A percentile compares a stretch with the other conserved stretches of the same genome.
Evolutionary conservation across 2,329 filamentous ascomycete genomes (phyloP).

Genomic region (Thyridium curvatum): DNA sequence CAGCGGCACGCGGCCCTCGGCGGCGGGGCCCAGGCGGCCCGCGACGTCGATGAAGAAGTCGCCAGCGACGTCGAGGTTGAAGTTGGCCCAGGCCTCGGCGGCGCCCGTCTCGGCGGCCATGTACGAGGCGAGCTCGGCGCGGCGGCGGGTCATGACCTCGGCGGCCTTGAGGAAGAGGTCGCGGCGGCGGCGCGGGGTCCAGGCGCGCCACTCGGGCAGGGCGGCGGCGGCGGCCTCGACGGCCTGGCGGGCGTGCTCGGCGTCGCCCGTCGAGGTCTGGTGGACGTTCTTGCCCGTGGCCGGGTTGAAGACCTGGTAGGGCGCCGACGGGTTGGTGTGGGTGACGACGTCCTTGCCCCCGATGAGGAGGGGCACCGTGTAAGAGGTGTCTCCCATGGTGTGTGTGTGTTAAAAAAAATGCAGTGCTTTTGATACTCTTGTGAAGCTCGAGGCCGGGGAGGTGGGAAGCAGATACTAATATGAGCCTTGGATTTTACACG

Average conservation of each 20-base stretch:
- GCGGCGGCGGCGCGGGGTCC: slow-evolving; percentile 53
- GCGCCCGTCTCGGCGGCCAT: slow-evolving; percentile 46
- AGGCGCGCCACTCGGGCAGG: slow-evolving; percentile 62
- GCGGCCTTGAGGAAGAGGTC: slow-evolving; percentile 66
- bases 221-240: slow-evolving; percentile 52
- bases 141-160: slow-evolving; percentile 53
- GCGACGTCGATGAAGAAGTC: slow-evolving; percentile 36
- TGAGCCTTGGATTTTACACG: no score
- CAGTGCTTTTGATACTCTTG: no score
- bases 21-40: slow-evolving; percentile 23
- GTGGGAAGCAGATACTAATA: no score
- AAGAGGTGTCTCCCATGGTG: slow-evolving; percentile 4
- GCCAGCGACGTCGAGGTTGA: slow-evolving; percentile 29
- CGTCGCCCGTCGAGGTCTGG: slow-evolving; percentile 14
- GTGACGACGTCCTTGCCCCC: slow-evolving; percentile 18
- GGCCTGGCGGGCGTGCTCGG: slow-evolving; percentile 20
- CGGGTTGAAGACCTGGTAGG: slow-evolving; percentile 20
- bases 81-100: slow-evolving; percentile 28
- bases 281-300: slow-evolving; percentile 20
- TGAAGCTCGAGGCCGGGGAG: no score
- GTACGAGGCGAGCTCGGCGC: slow-evolving; percentile 53
- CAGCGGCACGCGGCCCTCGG: slow-evolving; percentile 2
- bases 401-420: no score
- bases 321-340: slow-evolving; percentile 5
- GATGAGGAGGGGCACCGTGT: slow-evolving; percentile 24